Evolutionary conservation across 495 filamentous ascomycete genomes (phyloP), one percentile per base, ranked within the genome.

Genomic region (Talaromyces stipitatus): DNA sequence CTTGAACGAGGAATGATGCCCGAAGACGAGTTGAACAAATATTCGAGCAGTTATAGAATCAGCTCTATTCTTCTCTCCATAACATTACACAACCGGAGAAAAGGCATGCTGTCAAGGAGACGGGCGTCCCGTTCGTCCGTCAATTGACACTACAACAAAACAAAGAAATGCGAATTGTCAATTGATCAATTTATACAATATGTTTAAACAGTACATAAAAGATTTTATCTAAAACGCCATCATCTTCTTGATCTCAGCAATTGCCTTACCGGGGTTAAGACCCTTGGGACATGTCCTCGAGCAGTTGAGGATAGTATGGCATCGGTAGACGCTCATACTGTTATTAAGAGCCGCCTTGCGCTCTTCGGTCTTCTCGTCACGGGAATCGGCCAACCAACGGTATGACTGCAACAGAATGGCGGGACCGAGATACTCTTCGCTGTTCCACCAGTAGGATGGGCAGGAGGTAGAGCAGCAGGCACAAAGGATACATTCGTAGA

Each of bases 381-480:
- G 84, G 9, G 86, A 90, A 71, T 98, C 94, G 59, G 85, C 87
- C 59, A 98, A 74, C 94, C 94, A 98, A 58, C 94, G 84, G 84
- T 96, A 98, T 14, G 90, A 94, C 68, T 98, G 94, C 54, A 98
- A 79, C 45, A 98, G 87, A 58, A 98, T 88, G 57, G 94, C 94
- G 30, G 94, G 94, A 58, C 94, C 94, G 26, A 98, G 88, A 81
- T 97, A 98, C 71, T 97, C 91, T 74, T 96, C 90, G 64, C 83
- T 84, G 79, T 98, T 98, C 94, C 94, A 98, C 94, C 94, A 98
- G 82, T 98, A 98, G 7, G 89, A 94, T 2, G 94, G 94, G 79
- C 94, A 98, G 29, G 91, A 95, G 22, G 94, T 98, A 60, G 87
- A 91, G 85, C 94, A 98, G 85, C 94, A 98, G 62, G 92, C 92